Evolutionary conservation across 1,284 basidiomycete genomes (phyloP).

Genomic region (Sutorius eximius): DNA sequence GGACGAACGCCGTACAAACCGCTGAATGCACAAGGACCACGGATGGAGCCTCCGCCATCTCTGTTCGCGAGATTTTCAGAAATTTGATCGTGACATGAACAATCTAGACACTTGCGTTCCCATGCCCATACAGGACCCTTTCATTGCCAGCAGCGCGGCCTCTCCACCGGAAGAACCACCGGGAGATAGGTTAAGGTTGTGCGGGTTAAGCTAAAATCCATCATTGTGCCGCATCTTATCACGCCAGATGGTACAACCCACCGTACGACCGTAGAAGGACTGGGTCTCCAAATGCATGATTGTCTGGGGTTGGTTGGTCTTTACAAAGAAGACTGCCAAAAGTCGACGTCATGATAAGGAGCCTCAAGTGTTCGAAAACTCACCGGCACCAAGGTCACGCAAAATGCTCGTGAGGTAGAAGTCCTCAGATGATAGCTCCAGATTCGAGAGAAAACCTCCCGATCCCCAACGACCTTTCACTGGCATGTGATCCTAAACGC

Average conservation of each 20-base stretch:
- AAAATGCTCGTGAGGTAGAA: constrained; percentile 27
- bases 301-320: constrained; percentile 47
- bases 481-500: constrained; percentile 41
- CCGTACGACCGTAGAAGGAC: constrained; percentile 45
- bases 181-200: constrained; percentile 43
- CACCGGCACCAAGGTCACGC: constrained; percentile 37
- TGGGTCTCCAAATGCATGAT: constrained; percentile 39
- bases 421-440: constrained; percentile 27
- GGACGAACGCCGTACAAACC: constrained; percentile 50
- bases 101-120: constrained; percentile 43
- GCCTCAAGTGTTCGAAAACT: neutral
- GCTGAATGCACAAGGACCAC: constrained; percentile 41
- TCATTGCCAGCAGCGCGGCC: constrained; percentile 49
- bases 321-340: constrained; percentile 44
- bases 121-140: constrained; percentile 51
- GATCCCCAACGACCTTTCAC: constrained; percentile 41
- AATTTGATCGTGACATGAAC: neutral
- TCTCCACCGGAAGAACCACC: constrained; percentile 57
- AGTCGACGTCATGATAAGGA: neutral
- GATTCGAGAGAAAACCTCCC: constrained; percentile 39
- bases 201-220: constrained; percentile 40
- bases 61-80: constrained; percentile 14
- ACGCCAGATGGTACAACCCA: neutral
- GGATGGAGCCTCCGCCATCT: constrained; percentile 36
- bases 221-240: neutral